These are phyloP conservation scores for Auricularia auricula-judae DNA, from an alignment of 768 basidiomycete species.

Conservation along the genomic window DNA sequence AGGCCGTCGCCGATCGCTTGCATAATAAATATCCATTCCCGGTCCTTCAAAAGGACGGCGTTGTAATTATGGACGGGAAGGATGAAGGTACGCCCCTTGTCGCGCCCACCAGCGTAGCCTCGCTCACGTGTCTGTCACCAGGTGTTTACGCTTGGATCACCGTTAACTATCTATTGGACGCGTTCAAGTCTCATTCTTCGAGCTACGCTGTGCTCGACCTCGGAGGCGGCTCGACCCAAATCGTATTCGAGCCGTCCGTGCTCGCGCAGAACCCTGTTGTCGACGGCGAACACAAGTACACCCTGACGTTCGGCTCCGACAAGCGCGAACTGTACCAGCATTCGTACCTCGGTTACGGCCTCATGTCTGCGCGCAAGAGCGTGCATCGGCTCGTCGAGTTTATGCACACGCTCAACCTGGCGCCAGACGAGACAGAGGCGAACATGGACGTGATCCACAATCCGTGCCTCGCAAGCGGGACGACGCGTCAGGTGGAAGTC, in stretches of 20 bases:
- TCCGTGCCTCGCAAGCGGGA: constrained; percentile 71
- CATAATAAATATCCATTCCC: constrained; percentile 56
- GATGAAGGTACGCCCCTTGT: constrained; percentile 56
- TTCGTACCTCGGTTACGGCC: constrained; percentile 92
- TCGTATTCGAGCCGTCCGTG: constrained; percentile 84
- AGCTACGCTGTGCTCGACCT: constrained; percentile 86
- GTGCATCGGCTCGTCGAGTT: constrained; percentile 90
- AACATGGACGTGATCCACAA: constrained; percentile 31
- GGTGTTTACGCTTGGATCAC: constrained; percentile 97
- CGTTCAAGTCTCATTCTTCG: constrained; percentile 47
- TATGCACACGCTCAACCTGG: constrained; percentile 40
- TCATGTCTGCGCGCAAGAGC: constrained; percentile 76
- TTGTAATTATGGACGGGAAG: constrained; percentile 87
- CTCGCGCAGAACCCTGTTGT: constrained; percentile 27
- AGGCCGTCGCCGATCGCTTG: constrained; percentile 56
- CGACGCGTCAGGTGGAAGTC: constrained; percentile 54
- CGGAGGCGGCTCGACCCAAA: constrained; percentile 95
- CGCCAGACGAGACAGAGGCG: constrained; percentile 4
- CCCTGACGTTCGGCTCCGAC: constrained; percentile 60
- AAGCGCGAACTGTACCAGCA: constrained; percentile 85
- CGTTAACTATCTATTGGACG: constrained; percentile 80
- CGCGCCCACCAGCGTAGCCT: background rate
- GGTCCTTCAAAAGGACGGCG: constrained; percentile 47
- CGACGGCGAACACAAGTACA: constrained; percentile 89
- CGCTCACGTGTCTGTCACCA: constrained; percentile 1